A percentile compares a stretch with the other conserved stretches of the same genome.
Conservation (phyloP, 1,284 basidiomycete species). For the Puccinia horiana region DNA sequence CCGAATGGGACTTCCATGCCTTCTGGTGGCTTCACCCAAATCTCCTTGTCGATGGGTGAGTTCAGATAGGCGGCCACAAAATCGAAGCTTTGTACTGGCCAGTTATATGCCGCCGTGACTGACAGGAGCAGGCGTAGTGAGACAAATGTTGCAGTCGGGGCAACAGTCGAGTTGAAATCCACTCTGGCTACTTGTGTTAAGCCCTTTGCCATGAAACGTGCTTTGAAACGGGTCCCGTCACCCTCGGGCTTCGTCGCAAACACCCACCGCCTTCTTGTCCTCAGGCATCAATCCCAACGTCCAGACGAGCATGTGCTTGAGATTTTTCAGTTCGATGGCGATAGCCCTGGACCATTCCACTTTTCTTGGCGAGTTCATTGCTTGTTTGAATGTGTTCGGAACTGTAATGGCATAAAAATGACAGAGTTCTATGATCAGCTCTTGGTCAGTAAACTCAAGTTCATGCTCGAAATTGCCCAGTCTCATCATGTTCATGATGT, state of each 20-base stretch:
- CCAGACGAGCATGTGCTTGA: neutral
- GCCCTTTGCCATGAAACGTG: conserved; percentile 7
- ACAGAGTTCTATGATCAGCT: neutral
- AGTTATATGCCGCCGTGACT: neutral
- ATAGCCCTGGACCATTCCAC: neutral
- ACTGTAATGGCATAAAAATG: neutral
- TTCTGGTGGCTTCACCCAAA: neutral
- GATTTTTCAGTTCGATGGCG: neutral
- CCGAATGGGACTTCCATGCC: neutral
- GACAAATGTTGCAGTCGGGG: conserved; percentile 7
- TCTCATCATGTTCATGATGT: neutral
- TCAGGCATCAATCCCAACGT: neutral
- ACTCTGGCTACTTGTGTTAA: neutral
- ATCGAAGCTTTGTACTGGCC: conserved; percentile 9
- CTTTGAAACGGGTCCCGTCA: neutral
- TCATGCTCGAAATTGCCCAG: neutral
- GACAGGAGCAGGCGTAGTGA: conserved; percentile 5
- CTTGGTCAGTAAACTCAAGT: neutral
- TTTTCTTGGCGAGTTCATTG: neutral
- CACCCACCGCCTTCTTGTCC: neutral
- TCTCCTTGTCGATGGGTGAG: neutral
- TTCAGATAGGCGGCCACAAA: conserved; percentile 31
- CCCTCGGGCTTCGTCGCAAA: neutral
- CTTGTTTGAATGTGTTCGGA: conserved; percentile 10
- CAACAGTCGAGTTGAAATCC: neutral